Base-by-base conservation (phyloP, 495 filamentous ascomycete genomes). In the Alectoria sarmentosa region DNA sequence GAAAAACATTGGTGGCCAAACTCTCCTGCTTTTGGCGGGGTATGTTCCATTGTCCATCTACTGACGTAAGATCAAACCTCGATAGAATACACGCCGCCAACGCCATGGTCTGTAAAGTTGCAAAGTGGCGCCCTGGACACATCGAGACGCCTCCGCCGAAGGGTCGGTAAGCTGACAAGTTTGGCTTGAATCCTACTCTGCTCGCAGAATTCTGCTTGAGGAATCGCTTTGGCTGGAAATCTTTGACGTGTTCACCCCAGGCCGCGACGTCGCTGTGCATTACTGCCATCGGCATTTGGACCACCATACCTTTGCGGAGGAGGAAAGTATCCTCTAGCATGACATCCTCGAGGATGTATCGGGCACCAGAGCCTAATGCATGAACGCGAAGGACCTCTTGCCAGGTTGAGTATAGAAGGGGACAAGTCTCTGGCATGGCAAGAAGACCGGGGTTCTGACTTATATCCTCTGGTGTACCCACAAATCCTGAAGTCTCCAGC, bases 101-200 rank as follows among this genome's bases (percentile, higher is more conserved):
- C 15, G 61, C 67, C 67, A 71, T 64, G 5, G 59, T 49, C 58
- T 69, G 67, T 19, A 64, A 30, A 23, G 69, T 67, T n/a, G 61
- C 67, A 21, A 71, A 71, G 55, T 71, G 69, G 6, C 67, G 64
- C 46, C 69, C 69, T 8, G 68, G 69, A 54, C 69, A 71, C 46
- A 71, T 30, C n/a, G 64, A 58, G 10, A 64, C 42, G n/a, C 69
- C 69, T 39, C 69, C 69, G 1, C 69, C 69, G 64, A 71, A 71
- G 26, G 69, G 65, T 28, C 69, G 64, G 38, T 77, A 79, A 1
- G 73, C 75, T 1, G 67, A 62, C 3, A 61, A 62, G 38, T 70
- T 72, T 1, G 48, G 65, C 54, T 70, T 74, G 4, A 23, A 36
- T 7, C 26, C 58, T 46, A 37, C 57, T 54, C 56, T 30, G 61